Evolutionary conservation across 441 rosid species (phyloP), one percentile per base, ranked within the genome.

Genomic region (Pelargonium australe): DNA sequence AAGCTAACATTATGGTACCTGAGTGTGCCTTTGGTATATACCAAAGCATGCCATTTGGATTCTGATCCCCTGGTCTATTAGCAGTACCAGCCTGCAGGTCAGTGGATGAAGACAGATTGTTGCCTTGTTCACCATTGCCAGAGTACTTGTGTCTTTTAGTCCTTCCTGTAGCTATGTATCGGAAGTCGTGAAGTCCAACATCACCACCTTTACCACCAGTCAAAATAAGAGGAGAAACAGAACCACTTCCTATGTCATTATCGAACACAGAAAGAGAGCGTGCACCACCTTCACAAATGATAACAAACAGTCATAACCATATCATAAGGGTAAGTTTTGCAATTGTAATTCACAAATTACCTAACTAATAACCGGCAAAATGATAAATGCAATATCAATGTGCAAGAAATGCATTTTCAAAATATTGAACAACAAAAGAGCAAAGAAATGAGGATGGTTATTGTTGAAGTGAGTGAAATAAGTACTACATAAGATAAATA

Each of bases 131-230:
- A 64, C 78, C 71, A 64, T 75, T 73, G 51, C 81, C 94, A 64
- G 64, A 76, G 77, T 78, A 80, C 79, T 75, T 87, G 71, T 83
- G 86, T 76, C 86, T 89, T 79, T 84, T 87, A 79, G 84, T 87
- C 84, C 73, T 91, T 65, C 99, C 97, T 0, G 99, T 88, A 62
- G 96, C 97, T 55, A 94, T 87, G 80, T 81, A 94, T 9, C 98
- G 93, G 76, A 94, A 94, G 81, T 94, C 99, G 51, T 91, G 97
- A 73, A 91, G 85, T 68, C 94, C 97, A 70, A 94, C 84, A 75
- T 89, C 99, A 25, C 99, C 99, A 73, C 80, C 80, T 85, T 83
- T 89, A 66, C 99, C 99, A 73, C 99, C 99, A 28, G 95, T 89
- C 67, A 94, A 79, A 63, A 94, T 91, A 76, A 94, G 84, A 67